Evolutionary conservation across 148 eudicot species (phyloP), one percentile per base, ranked within the genome.

Genomic region (Nepenthes mirabilis): DNA sequence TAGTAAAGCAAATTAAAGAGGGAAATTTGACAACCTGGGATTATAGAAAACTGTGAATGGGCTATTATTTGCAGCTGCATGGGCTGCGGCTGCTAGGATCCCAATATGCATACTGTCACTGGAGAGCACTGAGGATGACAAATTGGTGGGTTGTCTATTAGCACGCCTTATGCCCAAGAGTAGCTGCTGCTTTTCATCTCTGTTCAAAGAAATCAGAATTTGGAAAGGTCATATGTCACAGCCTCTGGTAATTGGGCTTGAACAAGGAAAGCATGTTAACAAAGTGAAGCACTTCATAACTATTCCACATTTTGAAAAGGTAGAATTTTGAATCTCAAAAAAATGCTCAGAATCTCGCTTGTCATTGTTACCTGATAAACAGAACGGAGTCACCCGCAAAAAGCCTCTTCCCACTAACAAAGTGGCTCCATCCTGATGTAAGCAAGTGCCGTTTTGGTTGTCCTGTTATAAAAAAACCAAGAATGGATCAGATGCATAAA

Each of bases 71-170:
- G 96, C 87, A 69, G 95, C 87, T 43, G 99, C 99, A 81, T 93
- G 99, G 57, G 99, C 96, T 40, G 99, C 99, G 12, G 99, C 99
- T 11, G 99, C 99, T 66, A 93, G 77, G 49, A 93, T 75, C 33
- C 99, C 99, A 12, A 93, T 93, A 67, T 93, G 96, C 99, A 93
- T 93, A 63, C 99, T 93, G 68, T 93, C 96, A 65, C 91, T 93
- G 12, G 99, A 93, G 71, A 93, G 76, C 63, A 93, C 96, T 34
- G 99, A 93, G 32, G 95, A 84, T 12, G 96, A 84, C 57, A 93
- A 63, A 70, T 86, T 86, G 59, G 87, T 72, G 11, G 91, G 96
- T 67, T 86, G 96, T 64, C 96, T 72, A 67, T 88, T 93, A 36
- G 95, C 96, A 70, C 99, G 80, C 71, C 96, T 88, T 47, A 86